Evolutionary conservation across 1,284 basidiomycete genomes (phyloP).

Genomic region (Taiwanofungus camphoratus): DNA sequence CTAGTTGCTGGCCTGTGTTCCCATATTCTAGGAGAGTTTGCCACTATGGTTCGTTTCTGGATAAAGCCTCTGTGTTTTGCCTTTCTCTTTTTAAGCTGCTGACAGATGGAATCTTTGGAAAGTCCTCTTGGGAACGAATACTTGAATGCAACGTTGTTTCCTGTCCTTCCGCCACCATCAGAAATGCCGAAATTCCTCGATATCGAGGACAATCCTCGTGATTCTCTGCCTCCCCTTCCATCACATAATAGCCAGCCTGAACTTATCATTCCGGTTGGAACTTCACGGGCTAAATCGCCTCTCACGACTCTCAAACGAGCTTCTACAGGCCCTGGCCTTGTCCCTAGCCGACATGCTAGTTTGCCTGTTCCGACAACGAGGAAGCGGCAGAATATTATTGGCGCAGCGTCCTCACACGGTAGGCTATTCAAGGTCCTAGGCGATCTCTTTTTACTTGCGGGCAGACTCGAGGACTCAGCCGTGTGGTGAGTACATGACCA

Average conservation of each 20-base stretch:
- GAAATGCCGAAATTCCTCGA: conserved; percentile 56
- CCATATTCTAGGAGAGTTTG: conserved; percentile 77
- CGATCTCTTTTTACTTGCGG: conserved; percentile 82
- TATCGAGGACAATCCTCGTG: conserved; percentile 31
- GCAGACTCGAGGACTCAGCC: conserved; percentile 73
- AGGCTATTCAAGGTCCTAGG: conserved; percentile 84
- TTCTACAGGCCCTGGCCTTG: conserved; percentile 37
- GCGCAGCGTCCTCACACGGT: conserved; percentile 68
- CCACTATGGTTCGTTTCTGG: conserved; percentile 62
- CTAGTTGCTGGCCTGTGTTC: conserved; percentile 83
- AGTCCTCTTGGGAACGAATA: conserved; percentile 72
- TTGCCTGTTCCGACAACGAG: conserved; percentile 38
- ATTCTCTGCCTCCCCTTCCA: conserved; percentile 39
- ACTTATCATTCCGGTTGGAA: conserved; percentile 36
- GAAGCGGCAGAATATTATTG: conserved; percentile 58
- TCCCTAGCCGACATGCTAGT: conserved; percentile 41
- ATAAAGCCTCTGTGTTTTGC: conserved; percentile 6
- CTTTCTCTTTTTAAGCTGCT: conserved; percentile 16
- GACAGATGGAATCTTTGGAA: conserved; percentile 59
- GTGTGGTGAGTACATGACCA: conserved; percentile 65
- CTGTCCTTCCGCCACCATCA: conserved; percentile 48
- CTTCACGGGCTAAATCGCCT: conserved; percentile 30
- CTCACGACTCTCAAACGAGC: conserved; percentile 49
- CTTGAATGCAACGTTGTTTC: conserved; percentile 59
- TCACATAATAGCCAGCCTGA: conserved; percentile 55